Conservation (phyloP, 2,329 filamentous ascomycete genomes). For the Malbranchea cinnamomea region DNA sequence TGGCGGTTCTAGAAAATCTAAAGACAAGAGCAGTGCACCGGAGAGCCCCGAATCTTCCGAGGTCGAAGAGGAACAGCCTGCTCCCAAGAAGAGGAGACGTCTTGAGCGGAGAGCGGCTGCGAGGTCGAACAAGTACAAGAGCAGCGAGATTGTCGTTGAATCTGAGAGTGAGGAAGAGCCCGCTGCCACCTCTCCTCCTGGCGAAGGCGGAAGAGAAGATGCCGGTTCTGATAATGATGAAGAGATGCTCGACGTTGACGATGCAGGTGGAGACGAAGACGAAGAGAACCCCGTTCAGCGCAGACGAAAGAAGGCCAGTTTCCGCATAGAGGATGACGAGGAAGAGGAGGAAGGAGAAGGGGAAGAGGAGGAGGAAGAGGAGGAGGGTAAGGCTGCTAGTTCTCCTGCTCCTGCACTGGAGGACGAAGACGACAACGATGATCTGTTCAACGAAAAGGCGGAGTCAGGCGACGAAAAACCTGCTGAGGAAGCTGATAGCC, state of each 20-base stretch:
- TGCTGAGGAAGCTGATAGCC: constrained; percentile 17
- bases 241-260: constrained; percentile 13
- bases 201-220: constrained; percentile 2
- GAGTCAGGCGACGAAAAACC: constrained; percentile 13
- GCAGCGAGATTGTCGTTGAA: constrained; percentile 66
- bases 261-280: constrained; percentile 29
- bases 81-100: constrained; percentile 44
- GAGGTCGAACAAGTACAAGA: constrained; percentile 59
- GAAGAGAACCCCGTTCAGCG: constrained; percentile 18
- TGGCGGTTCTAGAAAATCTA: too few species aligned
- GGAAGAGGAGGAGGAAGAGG: constrained; percentile 24
- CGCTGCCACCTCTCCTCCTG: constrained; percentile 9
- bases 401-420: constrained; percentile 2
- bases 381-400: constrained; percentile 10
- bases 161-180: constrained; percentile 45
- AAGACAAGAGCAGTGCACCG: constrained; percentile 19
- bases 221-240: constrained; percentile 14
- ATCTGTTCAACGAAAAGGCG: constrained; percentile 22
- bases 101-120: constrained; percentile 37
- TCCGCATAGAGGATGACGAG: constrained; percentile 24
- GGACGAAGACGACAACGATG: constrained; percentile 20
- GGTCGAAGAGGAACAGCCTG: constrained; percentile 15
- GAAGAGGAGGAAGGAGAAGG: constrained; percentile 34
- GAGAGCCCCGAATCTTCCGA: constrained; percentile 11
- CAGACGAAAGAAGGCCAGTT: constrained; percentile 19